These are phyloP conservation scores for Starmerella cellae DNA, from an alignment of 805 yeast genomes.

Conservation along the genomic window DNA sequence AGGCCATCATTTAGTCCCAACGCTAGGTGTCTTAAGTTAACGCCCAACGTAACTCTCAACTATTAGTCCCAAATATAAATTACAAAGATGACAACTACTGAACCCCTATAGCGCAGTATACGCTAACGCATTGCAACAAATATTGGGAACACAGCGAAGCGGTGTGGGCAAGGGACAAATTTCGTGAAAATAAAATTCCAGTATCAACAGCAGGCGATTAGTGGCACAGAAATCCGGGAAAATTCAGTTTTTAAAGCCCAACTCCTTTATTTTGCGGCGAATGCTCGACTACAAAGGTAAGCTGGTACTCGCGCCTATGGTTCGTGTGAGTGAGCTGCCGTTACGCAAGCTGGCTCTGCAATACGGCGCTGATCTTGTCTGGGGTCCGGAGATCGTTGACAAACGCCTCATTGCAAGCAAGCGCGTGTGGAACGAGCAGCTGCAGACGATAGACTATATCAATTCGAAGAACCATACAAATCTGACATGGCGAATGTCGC, in stretches of 20 bases:
- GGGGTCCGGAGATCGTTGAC: conserved; percentile 94
- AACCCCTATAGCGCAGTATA: too few species aligned
- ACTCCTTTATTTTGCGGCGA: not conserved
- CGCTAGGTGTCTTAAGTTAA: too few species aligned
- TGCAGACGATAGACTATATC: conserved; percentile 26
- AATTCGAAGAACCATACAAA: conserved; percentile 30
- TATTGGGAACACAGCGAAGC: too few species aligned
- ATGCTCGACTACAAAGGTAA: conserved; percentile 64
- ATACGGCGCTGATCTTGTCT: conserved; percentile 86
- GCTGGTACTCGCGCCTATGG: conserved; percentile 86
- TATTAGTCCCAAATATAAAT: not conserved
- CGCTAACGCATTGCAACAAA: too few species aligned
- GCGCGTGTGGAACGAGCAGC: conserved; percentile 41
- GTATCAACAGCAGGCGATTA: too few species aligned
- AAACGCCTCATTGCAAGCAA: conserved; percentile 62
- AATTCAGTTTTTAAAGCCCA: not conserved
- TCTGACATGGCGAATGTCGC: conserved; percentile 54
- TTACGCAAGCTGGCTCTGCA: conserved; percentile 65
- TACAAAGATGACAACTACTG: too few species aligned
- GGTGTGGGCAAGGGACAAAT: too few species aligned
- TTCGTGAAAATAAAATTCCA: too few species aligned
- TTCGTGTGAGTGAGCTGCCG: conserved; percentile 88
- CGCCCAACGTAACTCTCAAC: too few species aligned
- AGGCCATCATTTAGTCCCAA: too few species aligned
- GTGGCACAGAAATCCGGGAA: too few species aligned